Evolutionary conservation across 441 rosid genomes (phyloP), one percentile per base, ranked within the genome.

Genomic region (Geranium incanum): DNA sequence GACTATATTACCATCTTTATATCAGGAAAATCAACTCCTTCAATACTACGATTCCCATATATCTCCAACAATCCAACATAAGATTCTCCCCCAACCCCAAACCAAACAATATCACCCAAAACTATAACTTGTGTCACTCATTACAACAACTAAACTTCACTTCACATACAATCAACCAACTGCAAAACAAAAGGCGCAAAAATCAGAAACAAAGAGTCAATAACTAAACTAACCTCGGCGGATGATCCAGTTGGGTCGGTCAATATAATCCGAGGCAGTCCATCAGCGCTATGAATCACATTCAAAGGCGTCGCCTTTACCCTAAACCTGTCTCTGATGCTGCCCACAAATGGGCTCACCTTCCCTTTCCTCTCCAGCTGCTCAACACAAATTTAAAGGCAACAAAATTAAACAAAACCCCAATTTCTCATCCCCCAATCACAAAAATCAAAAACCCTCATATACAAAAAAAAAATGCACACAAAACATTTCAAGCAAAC

Each of bases 201-300:
- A 18, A 36, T 55, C n/a, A 36, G 18, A n/a, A 28, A 0, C 1
- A 66, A 7, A 11, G 33, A 48, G 52, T 0, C 23, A 12, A 52
- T 41, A 5, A 19, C 16, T 3, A 76, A 66, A 33, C 65, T 63
- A 55, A 93, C 98, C 93, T 87, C 92, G 18, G 85, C 97, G 62
- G 91, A 81, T 7, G 97, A 91, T 45, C 98, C 97, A 70, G 89
- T 75, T 66, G 93, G 92, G 75, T 88, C 96, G 57, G 86, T 84
- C 84, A 91, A 82, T 64, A 84, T 76, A 76, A 91, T 84, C 71
- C 84, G 84, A 67, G 87, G 90, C 5, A 87, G 79, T 69, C 86
- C 94, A 86, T 85, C 87, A 19, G 78, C 78, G 81, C 79, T 87
- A 77, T 79, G 84, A 81, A 83, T 81, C 21, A 86, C 63, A 79